Evolutionary conservation across 345 rosid genomes (phyloP), one percentile per base, ranked within the genome.

Genomic region (Hibiscus mutabilis): DNA sequence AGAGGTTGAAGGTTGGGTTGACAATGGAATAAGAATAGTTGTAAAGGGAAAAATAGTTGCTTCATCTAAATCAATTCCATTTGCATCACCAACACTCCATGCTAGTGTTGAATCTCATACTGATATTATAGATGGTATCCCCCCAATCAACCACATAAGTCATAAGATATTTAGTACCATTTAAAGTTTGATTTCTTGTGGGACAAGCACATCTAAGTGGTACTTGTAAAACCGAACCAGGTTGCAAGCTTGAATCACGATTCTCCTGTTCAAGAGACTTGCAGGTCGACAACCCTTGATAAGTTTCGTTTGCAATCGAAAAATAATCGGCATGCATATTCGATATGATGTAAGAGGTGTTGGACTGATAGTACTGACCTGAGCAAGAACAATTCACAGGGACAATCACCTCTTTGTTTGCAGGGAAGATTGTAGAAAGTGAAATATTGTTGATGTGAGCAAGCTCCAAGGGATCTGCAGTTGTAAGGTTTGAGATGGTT

Each of bases 11-110:
- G 92, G 88, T 68, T 64, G 64, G 56, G 76, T 37, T 6, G 68
- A 24, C 60, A 82, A 27, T 56, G 88, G 88, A 56, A 85, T 71
- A 57, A 82, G 79, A 75, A 87, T 66, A 4, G 92, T 87, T 16
- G 89, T 85, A 53, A 76, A 79, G 42, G 86, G 80, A 56, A 47
- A 73, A 33, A 84, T 24, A 18, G 42, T 8, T 10, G 78, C 44
- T 31, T 72, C 73, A 22, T 71, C 69, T 11, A 19, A 75, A 71
- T 78, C 53, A 56, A 71, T 52, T 24, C 77, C 82, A 70, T 87
- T 87, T 42, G 85, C 88, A 47, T 33, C 71, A 33, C 76, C 63
- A 31, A 84, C 63, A 57, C 75, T 58, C 40, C 7, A 2, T 42
- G 16, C 77, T 82, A 14, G 49, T 74, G 70, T 82, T 78, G 62